These are phyloP conservation scores for Nannizziopsis arthrosporioides DNA, from an alignment of 2,329 filamentous ascomycete species.

Conservation along the genomic window DNA sequence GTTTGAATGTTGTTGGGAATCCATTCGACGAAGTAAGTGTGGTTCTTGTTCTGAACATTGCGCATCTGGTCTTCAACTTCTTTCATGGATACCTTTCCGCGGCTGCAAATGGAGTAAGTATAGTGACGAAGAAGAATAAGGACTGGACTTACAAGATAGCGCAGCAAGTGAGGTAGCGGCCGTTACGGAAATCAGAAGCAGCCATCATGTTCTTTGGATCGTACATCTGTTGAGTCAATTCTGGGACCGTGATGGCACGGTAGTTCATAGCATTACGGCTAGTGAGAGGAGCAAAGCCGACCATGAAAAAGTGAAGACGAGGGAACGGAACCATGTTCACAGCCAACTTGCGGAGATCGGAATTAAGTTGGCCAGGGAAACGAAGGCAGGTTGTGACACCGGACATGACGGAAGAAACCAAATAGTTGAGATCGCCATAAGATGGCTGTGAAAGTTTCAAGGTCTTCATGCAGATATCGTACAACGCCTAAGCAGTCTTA, in stretches of 20 bases:
- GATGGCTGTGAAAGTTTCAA: conserved; percentile 98
- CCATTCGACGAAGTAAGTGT: conserved; percentile 99
- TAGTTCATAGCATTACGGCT: conserved; percentile 85
- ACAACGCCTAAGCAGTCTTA: conserved; percentile 54
- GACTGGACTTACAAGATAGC: conserved; percentile 66
- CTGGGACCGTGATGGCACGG: conserved; percentile 93
- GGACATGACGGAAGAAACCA: conserved; percentile 99
- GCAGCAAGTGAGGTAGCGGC: conserved; percentile 98
- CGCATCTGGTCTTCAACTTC: conserved; percentile 99
- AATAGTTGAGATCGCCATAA: conserved; percentile 98
- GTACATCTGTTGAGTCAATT: conserved; percentile 99
- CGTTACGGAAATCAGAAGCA: conserved; percentile 98
- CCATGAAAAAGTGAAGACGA: conserved; percentile 99
- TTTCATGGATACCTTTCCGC: conserved; percentile 99
- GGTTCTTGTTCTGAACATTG: conserved; percentile 99
- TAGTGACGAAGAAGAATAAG: neutral
- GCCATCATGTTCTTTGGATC: conserved; percentile 99
- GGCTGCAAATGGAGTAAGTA: conserved; percentile 44
- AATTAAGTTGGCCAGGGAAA: conserved; percentile 99
- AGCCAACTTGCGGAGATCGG: conserved; percentile 95
- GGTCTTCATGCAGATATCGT: conserved; percentile 99
- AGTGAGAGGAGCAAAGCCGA: conserved; percentile 96
- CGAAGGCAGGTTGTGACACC: conserved; percentile 96
- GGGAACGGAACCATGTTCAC: conserved; percentile 99
- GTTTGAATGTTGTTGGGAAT: conserved; percentile 99